These are phyloP conservation scores for Exophiala xenobiotica DNA, from an alignment of 2,329 filamentous ascomycete genomes.

Conservation along the genomic window DNA sequence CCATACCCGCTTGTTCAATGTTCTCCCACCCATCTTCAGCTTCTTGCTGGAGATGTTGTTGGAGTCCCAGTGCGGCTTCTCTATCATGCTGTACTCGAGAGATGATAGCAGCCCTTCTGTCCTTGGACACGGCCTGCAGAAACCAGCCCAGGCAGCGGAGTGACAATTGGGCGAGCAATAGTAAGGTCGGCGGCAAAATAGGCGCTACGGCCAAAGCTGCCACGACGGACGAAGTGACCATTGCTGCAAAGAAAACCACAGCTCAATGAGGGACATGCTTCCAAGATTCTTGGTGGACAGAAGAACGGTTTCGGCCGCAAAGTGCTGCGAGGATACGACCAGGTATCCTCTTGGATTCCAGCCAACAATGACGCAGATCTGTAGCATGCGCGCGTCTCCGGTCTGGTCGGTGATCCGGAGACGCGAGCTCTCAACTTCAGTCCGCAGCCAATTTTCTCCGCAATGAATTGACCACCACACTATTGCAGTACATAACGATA, in stretches of 20 bases:
- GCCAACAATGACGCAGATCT: conserved; percentile 21
- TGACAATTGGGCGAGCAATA: conserved; percentile 15
- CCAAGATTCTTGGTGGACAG: conserved; percentile 4
- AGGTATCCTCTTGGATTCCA: conserved; percentile 3
- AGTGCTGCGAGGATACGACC: neutral
- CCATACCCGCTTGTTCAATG: conserved; percentile 54
- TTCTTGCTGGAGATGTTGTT: conserved; percentile 19
- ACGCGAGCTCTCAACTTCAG: neutral
- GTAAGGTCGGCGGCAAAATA: conserved; percentile 19
- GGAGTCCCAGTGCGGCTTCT: conserved; percentile 39
- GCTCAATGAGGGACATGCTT: conserved; percentile 19
- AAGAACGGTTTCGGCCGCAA: no score
- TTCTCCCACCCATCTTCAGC: conserved; percentile 67
- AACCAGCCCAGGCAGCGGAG: conserved; percentile 19
- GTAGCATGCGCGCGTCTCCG: neutral
- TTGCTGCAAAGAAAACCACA: conserved; percentile 10
- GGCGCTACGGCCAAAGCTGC: conserved; percentile 21
- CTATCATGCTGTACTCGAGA: conserved; percentile 18
- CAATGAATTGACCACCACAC: neutral
- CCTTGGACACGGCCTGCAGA: conserved; percentile 20
- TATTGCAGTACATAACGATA: neutral
- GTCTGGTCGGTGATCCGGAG: neutral
- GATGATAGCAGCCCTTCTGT: conserved; percentile 25
- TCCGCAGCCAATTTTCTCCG: conserved; percentile 1
- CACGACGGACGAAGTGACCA: conserved; percentile 22